These are phyloP conservation scores for Phycomyces nitens DNA, from an alignment of 192 early-diverging fungal genomes.

Conservation along the genomic window DNA sequence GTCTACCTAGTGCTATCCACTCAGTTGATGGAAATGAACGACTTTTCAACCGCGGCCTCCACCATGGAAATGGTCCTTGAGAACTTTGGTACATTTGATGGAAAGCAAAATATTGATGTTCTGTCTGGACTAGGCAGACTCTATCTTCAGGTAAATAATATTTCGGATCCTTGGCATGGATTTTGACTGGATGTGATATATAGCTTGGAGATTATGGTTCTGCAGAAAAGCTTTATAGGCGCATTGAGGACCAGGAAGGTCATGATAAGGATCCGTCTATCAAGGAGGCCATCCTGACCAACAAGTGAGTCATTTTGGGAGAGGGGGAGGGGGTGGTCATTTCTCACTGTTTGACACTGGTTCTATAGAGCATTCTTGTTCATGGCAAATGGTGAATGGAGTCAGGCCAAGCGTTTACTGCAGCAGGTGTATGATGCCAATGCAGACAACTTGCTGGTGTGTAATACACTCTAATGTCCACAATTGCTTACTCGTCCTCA, in stretches of 20 bases:
- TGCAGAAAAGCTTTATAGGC: conserved; percentile 31
- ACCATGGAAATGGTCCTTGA: conserved; percentile 33
- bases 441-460: conserved; percentile 43
- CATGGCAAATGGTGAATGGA: conserved; percentile 45
- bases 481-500: conserved; percentile 1
- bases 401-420: conserved; percentile 32
- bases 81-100: conserved; percentile 14
- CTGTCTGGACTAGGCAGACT: conserved; percentile 43
- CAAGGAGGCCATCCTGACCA: conserved; percentile 35
- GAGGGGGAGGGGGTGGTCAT: not conserved
- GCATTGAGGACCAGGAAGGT: conserved; percentile 13
- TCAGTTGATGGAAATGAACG: conserved; percentile 41
- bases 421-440: conserved; percentile 40
- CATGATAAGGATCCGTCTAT: conserved; percentile 12
- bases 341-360: not conserved
- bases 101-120: conserved; percentile 30
- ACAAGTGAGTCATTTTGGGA: conserved; percentile 31
- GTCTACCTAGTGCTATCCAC: conserved; percentile 45
- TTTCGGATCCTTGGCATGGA: not conserved
- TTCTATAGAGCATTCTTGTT: conserved; percentile 32
- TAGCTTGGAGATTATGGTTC: conserved; percentile 38
- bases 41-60: conserved; percentile 34
- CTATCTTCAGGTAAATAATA: conserved; percentile 40
- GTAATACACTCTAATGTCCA: too few species aligned
- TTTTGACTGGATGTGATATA: not conserved